Base-by-base conservation (phyloP, 768 basidiomycete species). In the Naganishia randhawae region DNA sequence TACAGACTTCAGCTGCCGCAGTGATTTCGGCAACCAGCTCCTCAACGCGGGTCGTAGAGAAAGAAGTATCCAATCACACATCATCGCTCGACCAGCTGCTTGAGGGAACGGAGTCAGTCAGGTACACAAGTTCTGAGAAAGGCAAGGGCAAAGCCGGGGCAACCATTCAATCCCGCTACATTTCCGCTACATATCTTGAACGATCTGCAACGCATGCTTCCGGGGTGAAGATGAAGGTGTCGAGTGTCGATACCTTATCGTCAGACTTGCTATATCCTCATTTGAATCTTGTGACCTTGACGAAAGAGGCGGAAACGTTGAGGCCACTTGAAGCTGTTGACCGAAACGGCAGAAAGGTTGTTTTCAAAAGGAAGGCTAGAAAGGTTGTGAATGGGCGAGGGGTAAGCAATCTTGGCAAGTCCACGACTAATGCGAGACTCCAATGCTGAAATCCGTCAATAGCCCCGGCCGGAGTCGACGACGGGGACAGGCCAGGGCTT, bases 401-500 rank as follows among this genome's bases (percentile, higher is more conserved):
- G n/a, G 33, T 70, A 35, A 27, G 51, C n/a, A 25, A 22, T 16
- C n/a, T 55, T 55, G 33, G n/a, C n/a, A n/a, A n/a, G n/a, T n/a
- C n/a, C n/a, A n/a, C n/a, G n/a, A n/a, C n/a, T n/a, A n/a, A n/a
- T 14, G n/a, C n/a, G 50, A 8, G 50, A 8, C 50, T 19, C 9
- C 9, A 25, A 50, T 8, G 50, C 54, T 55, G 54, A 55, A n/a
- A 11, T 39, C 33, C 16, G 32, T 25, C 33, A 19, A 19, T 19
- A 55, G 66, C 50, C 55, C 19, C 66, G 65, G 39, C 54, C 68
- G 5, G 45, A 69, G 54, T 63, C 65, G 17, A 53, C 64, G 6
- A 50, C 45, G 25, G 50, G 45, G 1, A 50, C 63, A 4, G 63
- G 50, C 7, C 32, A 48, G 39, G 52, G 62, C 7, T 50, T 69